Evolutionary conservation across 139 green algal species (phyloP), one percentile per base, ranked within the genome.

Genomic region (Asterochloris erici): DNA sequence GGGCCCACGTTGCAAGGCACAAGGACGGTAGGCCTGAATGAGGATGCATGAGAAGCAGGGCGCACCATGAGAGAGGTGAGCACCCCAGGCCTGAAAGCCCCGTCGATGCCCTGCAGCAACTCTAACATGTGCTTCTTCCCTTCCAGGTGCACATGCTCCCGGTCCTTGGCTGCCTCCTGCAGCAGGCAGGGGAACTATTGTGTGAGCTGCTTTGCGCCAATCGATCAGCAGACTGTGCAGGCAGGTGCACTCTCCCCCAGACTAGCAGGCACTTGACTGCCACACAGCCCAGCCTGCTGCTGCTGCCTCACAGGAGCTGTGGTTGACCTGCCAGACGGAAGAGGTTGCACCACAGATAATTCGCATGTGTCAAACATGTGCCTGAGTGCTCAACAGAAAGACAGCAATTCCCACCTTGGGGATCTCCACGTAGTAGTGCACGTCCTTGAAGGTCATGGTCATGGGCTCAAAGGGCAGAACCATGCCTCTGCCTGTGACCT

Each of bases 41-140:
- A 6, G 38, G 6, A 54, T 54, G 38, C 38, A 54, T 54, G 38
- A 54, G 38, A 54, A 54, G 38, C 38, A 54, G 38, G 38, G 38
- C 38, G 38, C 38, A 54, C 38, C 84, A 87, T 87, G 76, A 86
- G 79, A 62, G 68, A 83, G 71, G 83, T 86, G 26, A 86, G 73
- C 13, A 83, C 64, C 17, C 84, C 86, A 6, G 89, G 89, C 15
- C 86, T 75, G 81, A 91, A 92, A 60, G 81, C 78, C 21, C 87
- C 89, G 54, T 29, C 86, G 70, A 92, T 83, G 82, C 83, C 75
- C 62, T 84, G 62, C 84, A 89, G 79, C 81, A 88, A 77, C 77
- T 84, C 29, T 69, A 88, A 69, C 81, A 82, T 69, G 47, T 27
- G 38, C 23, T 74, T 81, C 29, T 14, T 73, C 9, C 61, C 54